Evolutionary conservation across 2,329 filamentous ascomycete genomes (phyloP).

Genomic region (Penicillium expansum): DNA sequence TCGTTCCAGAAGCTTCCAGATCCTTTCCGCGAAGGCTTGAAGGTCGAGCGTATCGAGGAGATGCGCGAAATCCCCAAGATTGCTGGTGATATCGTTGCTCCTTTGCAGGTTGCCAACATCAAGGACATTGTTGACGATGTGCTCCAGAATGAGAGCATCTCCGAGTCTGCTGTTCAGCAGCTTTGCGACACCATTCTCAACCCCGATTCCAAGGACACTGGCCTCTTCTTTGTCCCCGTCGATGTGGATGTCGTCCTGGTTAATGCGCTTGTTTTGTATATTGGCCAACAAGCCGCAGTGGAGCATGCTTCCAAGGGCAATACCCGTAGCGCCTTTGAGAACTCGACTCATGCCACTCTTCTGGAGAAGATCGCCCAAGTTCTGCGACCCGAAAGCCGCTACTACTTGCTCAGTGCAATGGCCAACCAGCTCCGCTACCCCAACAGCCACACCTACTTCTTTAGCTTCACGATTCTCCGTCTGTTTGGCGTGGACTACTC

Average conservation of each 20-base stretch:
- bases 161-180: conserved; percentile 68
- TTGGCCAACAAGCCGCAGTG: conserved; percentile 70
- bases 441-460: conserved; percentile 88
- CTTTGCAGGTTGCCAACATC: conserved; percentile 51
- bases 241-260: conserved; percentile 69
- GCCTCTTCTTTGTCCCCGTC: conserved; percentile 65
- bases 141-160: conserved; percentile 58
- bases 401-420: conserved; percentile 79
- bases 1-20: conserved; percentile 69
- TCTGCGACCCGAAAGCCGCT: conserved; percentile 72
- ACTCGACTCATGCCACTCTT: conserved; percentile 66
- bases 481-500: conserved; percentile 74
- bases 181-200: conserved; percentile 71
- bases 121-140: conserved; percentile 53
- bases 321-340: conserved; percentile 58
- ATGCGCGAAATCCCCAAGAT: conserved; percentile 66
- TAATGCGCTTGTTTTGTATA: conserved; percentile 78
- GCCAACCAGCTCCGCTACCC: conserved; percentile 90
- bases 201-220: conserved; percentile 57
- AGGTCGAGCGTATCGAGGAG: conserved; percentile 74
- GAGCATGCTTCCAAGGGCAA: conserved; percentile 58
- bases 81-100: conserved; percentile 58
- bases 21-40: conserved; percentile 69
- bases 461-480: conserved; percentile 78
- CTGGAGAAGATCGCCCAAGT: conserved; percentile 75